Conservation (phyloP, 352 stramenopile species). For the Saprolegnia parasitica region DNA sequence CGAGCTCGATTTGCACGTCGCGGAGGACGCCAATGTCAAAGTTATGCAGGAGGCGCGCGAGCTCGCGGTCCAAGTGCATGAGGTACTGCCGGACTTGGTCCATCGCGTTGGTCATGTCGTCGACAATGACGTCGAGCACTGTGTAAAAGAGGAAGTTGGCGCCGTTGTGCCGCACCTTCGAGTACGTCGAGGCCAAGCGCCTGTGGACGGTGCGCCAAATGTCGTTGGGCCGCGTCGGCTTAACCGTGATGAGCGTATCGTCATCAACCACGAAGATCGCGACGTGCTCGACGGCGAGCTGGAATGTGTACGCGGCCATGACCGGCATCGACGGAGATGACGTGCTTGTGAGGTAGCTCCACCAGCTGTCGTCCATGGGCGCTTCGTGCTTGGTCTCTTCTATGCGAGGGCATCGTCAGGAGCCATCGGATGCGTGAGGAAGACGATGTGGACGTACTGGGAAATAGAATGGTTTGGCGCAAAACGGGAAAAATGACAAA, state of each 20-base stretch:
- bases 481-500: constrained; percentile 82
- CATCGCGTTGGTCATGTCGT: constrained; percentile 73
- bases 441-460: background rate
- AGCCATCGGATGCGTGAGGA: too few relatives aligned
- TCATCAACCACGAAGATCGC: constrained; percentile 78
- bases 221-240: constrained; percentile 55
- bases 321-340: background rate
- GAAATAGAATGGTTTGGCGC: constrained; percentile 26
- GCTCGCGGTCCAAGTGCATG: constrained; percentile 69
- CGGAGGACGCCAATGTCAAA: constrained; percentile 65
- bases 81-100: constrained; percentile 72
- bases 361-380: background rate
- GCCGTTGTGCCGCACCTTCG: constrained; percentile 85
- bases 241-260: constrained; percentile 83
- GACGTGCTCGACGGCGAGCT: constrained; percentile 76
- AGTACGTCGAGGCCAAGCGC: constrained; percentile 74
- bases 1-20: constrained; percentile 76
- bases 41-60: constrained; percentile 59
- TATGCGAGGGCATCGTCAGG: too few relatives aligned
- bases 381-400: background rate
- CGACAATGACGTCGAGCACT: constrained; percentile 82
- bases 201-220: constrained; percentile 72
- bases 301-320: constrained; percentile 42
- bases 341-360: background rate
- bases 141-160: constrained; percentile 85